Evolutionary conservation across 371 early-diverging fungal genomes (phyloP).

Genomic region (Mucor indicus): DNA sequence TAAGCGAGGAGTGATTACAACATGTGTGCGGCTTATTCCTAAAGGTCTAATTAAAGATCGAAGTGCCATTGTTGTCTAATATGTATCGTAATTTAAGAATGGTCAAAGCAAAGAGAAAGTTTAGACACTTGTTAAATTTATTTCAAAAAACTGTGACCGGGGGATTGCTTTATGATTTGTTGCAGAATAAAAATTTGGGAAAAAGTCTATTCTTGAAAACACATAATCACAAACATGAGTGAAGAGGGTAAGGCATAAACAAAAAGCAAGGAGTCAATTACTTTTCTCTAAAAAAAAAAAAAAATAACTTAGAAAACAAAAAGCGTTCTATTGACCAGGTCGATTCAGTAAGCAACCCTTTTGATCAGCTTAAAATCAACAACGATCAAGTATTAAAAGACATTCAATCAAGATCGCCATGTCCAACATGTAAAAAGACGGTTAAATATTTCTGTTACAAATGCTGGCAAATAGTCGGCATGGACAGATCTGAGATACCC

Average conservation of each 20-base stretch:
- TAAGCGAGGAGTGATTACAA: conserved; percentile 1
- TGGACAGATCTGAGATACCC: conserved; percentile 54
- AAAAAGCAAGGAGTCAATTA: neutral
- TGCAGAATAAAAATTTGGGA: no score
- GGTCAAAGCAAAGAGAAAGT: conserved; percentile 2
- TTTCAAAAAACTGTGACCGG: no score
- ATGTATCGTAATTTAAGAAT: no score
- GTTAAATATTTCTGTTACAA: conserved; percentile 76
- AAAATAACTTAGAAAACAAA: conserved; percentile 2
- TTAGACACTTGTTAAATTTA: neutral
- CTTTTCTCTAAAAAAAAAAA: neutral
- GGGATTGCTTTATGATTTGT: no score
- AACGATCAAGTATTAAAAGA: conserved; percentile 36
- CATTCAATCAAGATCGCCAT: conserved; percentile 35
- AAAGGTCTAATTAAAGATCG: conserved; percentile 9
- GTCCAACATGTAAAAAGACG: conserved; percentile 63
- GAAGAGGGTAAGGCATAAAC: neutral
- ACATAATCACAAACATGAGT: no score
- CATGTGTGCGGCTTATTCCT: conserved; percentile 1
- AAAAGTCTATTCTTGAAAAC: no score
- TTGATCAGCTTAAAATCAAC: conserved; percentile 34
- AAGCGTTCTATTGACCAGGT: conserved; percentile 13
- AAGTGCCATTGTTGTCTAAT: conserved; percentile 18
- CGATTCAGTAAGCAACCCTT: conserved; percentile 9
- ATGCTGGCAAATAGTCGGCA: conserved; percentile 59